Conservation (phyloP, 169 alveolate genomes). For the Plasmodium chabaudi region DNA sequence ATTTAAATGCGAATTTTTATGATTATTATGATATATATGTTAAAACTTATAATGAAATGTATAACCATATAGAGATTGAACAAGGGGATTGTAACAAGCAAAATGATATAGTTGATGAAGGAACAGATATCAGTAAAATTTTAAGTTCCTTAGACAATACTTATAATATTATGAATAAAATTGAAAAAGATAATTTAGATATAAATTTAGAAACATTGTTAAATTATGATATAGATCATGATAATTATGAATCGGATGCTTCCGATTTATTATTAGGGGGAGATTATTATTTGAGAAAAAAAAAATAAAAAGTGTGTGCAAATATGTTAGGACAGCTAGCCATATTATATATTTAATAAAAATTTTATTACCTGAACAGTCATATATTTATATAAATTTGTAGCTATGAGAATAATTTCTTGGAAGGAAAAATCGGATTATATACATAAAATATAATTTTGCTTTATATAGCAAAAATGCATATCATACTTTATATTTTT, state of each 20-base stretch:
- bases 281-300: constrained; percentile 23
- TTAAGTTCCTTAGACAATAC: constrained; percentile 42
- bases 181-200: constrained; percentile 28
- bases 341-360: too few species aligned
- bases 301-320: background rate
- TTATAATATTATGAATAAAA: constrained; percentile 27
- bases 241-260: constrained; percentile 58
- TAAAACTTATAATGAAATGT: constrained; percentile 49
- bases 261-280: constrained; percentile 59
- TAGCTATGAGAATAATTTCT: too few species aligned
- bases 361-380: too few species aligned
- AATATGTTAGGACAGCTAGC: too few species aligned
- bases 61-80: constrained; percentile 24
- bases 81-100: constrained; percentile 13
- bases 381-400: too few species aligned
- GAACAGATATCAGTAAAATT: constrained; percentile 17
- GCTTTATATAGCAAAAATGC: too few species aligned
- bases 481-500: too few species aligned
- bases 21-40: constrained; percentile 65
- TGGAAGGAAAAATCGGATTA: too few species aligned
- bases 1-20: constrained; percentile 36
- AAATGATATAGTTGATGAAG: constrained; percentile 56
- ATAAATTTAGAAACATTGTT: constrained; percentile 27
- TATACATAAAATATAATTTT: too few species aligned
- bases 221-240: constrained; percentile 39